Base-by-base conservation (phyloP, 345 rosid species). In the Passiflora organensis region DNA sequence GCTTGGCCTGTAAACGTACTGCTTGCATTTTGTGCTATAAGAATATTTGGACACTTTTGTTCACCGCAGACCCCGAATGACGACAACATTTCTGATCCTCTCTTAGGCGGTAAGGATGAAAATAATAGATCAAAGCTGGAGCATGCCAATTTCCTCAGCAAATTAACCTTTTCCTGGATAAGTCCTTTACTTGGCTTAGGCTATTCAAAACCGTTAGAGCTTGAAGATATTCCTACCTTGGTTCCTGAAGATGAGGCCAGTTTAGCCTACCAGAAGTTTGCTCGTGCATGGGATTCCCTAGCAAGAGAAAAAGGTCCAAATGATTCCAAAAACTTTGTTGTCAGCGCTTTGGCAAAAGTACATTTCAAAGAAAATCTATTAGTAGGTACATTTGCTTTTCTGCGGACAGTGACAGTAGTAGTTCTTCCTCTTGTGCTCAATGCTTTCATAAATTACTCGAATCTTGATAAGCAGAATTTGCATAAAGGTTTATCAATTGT, bases 21-120 rank as follows among this genome's bases (percentile, higher is more conserved):
- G 68, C 81, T 87, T 61, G 61, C 87, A 34, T 32, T 82, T 51
- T 82, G 79, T 76, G 78, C 78, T 36, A 72, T 77, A 24, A 68
- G 80, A 65, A 82, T 68, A 62, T 64, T 65, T 32, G 57, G 60
- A 52, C 50, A 41, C 22, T 54, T 66, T 48, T 34, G 32, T 66
- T 23, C 56, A 41, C 64, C 20, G 22, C 62, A 47, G 25, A 6
- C 11, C 21, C 28, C 25, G n/a, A 78, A 68, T 18, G 41, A 8
- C 8, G 34, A 53, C 9, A 69, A 67, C 10, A 67, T 85, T 15
- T 70, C 63, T 21, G 78, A 85, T 39, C 84, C 82, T 59, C 32
- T 85, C 5, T 51, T 91, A 48, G 56, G 39, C 4, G 67, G 60
- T 20, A 67, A 72, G 13, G 48, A 25, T 44, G 54, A 2, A 24